These are phyloP conservation scores for Hordeum marinum DNA, from an alignment of 176 grass and related monocot species.

Conservation along the genomic window DNA sequence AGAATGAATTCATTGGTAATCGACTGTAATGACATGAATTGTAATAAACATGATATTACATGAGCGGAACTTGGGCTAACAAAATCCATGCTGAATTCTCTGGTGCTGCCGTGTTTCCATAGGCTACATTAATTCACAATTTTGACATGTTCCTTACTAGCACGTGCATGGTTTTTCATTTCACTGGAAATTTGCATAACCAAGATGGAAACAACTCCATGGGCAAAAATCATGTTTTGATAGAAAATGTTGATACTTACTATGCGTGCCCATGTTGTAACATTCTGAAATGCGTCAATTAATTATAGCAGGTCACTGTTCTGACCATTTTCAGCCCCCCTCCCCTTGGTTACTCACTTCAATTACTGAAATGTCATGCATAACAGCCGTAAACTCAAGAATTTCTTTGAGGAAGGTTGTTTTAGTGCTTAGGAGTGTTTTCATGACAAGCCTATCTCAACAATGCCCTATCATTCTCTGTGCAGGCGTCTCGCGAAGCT, in stretches of 20 bases:
- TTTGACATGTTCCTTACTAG: neutral
- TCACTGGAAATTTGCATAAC: neutral
- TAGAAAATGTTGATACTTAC: neutral
- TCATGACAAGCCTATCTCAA: neutral
- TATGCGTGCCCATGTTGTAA: no score
- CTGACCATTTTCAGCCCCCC: neutral
- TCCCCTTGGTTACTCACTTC: neutral
- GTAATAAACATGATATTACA: neutral
- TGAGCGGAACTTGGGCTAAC: neutral
- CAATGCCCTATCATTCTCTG: neutral
- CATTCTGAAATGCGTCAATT: neutral
- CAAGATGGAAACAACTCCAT: neutral
- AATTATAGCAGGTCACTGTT: neutral
- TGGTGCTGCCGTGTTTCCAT: neutral
- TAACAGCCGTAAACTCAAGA: neutral
- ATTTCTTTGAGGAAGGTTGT: neutral
- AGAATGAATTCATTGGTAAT: neutral
- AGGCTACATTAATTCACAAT: neutral
- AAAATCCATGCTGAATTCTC: neutral
- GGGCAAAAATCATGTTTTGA: neutral
- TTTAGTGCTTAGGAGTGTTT: neutral
- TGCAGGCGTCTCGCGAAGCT: slow-evolving; percentile 70
- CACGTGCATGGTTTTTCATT: neutral
- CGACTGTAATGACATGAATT: neutral
- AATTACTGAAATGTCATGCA: neutral